A percentile compares a stretch with the other conserved stretches of the same genome.
phyloP scores from a whole-genome alignment of 2,329 filamentous ascomycete species.

The Exserohilum rostratum region DNA sequence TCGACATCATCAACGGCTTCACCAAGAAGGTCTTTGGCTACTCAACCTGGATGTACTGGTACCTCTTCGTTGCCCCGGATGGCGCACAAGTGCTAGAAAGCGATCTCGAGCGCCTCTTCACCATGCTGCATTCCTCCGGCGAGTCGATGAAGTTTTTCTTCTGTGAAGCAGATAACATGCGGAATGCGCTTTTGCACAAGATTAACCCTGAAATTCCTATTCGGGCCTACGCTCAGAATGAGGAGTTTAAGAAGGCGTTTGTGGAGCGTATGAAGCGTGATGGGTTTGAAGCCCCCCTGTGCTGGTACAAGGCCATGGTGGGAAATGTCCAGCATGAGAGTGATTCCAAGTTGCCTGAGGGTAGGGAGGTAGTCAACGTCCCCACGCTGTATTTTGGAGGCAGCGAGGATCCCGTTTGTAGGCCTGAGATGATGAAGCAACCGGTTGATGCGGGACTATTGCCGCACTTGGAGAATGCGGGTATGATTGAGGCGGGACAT shows the following conservation, averaged over 20 bases:
- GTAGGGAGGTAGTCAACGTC: slow-evolving; percentile 38
- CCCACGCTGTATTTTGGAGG: slow-evolving; percentile 47
- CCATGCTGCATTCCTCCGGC: slow-evolving; percentile 42
- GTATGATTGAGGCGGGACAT: slow-evolving; percentile 44
- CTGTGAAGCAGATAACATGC: slow-evolving; percentile 46
- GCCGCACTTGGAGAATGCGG: slow-evolving; percentile 39
- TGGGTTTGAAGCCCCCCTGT: slow-evolving; percentile 45
- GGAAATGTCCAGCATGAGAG: slow-evolving; percentile 33
- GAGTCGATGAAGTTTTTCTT: slow-evolving; percentile 47
- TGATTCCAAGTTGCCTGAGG: slow-evolving; percentile 32
- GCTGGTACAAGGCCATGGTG: slow-evolving; percentile 46
- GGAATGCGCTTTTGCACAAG: slow-evolving; percentile 29
- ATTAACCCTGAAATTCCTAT: slow-evolving; percentile 11
- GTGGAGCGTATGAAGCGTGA: slow-evolving; percentile 41
- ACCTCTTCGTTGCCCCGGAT: slow-evolving; percentile 53
- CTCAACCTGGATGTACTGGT: slow-evolving; percentile 53
- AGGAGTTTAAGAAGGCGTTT: slow-evolving; percentile 42
- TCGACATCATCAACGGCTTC: slow-evolving; percentile 43
- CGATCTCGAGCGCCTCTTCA: slow-evolving; percentile 50
- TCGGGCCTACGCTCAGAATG: slow-evolving; percentile 44
- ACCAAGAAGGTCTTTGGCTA: slow-evolving; percentile 48
- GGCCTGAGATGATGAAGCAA: slow-evolving; percentile 37
- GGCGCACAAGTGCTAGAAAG: slow-evolving; percentile 47
- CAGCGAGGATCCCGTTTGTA: slow-evolving; percentile 45
- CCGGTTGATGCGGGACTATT: slow-evolving; percentile 35